These are phyloP conservation scores for Nothophaeocryptopus gaeumannii DNA, from an alignment of 2,329 filamentous ascomycete genomes.

Conservation along the genomic window DNA sequence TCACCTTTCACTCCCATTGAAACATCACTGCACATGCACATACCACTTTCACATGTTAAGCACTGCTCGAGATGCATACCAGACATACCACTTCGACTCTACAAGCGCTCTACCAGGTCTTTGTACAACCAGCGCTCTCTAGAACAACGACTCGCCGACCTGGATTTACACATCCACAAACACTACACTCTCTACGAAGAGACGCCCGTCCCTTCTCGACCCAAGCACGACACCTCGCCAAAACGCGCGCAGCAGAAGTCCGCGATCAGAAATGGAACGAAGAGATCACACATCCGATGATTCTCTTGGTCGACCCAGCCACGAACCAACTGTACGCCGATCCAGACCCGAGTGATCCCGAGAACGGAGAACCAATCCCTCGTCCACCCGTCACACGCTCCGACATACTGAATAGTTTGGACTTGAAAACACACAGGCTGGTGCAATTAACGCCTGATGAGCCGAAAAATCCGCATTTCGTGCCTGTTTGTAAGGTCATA, in stretches of 20 bases:
- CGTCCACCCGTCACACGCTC: slow-evolving; percentile 22
- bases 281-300: slow-evolving; percentile 45
- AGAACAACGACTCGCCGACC: slow-evolving; percentile 5
- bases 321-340: slow-evolving; percentile 36
- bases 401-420: slow-evolving; percentile 44
- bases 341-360: slow-evolving; percentile 11
- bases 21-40: too few species aligned
- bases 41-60: too few species aligned
- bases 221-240: slow-evolving; percentile 25
- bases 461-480: slow-evolving; percentile 35
- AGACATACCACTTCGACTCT: slow-evolving; percentile 15
- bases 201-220: slow-evolving; percentile 27
- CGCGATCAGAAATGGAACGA: slow-evolving; percentile 46
- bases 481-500: slow-evolving; percentile 71
- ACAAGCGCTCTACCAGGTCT: slow-evolving; percentile 45
- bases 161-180: slow-evolving; percentile 14
- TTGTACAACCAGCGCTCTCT: slow-evolving; percentile 38
- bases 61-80: slow-evolving; percentile 12
- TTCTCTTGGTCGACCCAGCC: slow-evolving; percentile 45
- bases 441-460: slow-evolving; percentile 44
- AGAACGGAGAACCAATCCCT: background rate
- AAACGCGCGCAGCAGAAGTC: slow-evolving; percentile 38
- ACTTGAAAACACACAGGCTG: slow-evolving; percentile 52
- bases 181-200: slow-evolving; percentile 20
- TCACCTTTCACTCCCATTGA: too few species aligned